Conservation (phyloP, 2,329 filamentous ascomycete species). For the Penicillium sp. region DNA sequence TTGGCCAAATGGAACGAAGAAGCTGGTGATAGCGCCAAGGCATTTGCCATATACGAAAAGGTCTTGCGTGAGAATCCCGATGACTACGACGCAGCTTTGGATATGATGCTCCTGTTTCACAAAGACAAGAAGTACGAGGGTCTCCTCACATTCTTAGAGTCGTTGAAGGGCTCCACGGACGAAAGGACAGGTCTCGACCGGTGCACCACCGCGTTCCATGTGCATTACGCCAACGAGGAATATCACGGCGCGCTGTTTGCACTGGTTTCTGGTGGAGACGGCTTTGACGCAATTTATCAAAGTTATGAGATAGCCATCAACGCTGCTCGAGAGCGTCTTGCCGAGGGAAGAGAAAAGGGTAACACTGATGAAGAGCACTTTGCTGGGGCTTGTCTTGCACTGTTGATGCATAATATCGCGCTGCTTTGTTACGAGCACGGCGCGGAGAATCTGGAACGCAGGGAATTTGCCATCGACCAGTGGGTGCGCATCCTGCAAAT, state of each 20-base stretch:
- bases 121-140: constrained; percentile 12
- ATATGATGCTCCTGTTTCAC: constrained; percentile 2
- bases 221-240: neutral
- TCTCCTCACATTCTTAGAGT: constrained; percentile 19
- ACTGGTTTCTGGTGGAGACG: neutral
- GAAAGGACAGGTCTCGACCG: constrained; percentile 6
- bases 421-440: constrained; percentile 10
- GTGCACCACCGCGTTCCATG: constrained; percentile 11
- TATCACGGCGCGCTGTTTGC: constrained; percentile 11
- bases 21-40: constrained; percentile 2
- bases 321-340: constrained; percentile 1
- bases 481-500: constrained; percentile 12
- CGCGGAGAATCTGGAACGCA: neutral
- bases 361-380: neutral
- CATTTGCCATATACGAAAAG: constrained; percentile 15
- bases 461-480: constrained; percentile 9
- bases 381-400: neutral
- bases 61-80: constrained; percentile 12
- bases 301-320: constrained; percentile 9
- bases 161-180: constrained; percentile 15
- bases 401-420: constrained; percentile 12
- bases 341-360: constrained; percentile 4
- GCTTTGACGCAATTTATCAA: constrained; percentile 3
- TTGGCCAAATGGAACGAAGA: constrained; percentile 10
- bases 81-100: constrained; percentile 11